Evolutionary conservation across 306 rosid genomes (phyloP), one percentile per base, ranked within the genome.

Genomic region (Cucumis cinereus): DNA sequence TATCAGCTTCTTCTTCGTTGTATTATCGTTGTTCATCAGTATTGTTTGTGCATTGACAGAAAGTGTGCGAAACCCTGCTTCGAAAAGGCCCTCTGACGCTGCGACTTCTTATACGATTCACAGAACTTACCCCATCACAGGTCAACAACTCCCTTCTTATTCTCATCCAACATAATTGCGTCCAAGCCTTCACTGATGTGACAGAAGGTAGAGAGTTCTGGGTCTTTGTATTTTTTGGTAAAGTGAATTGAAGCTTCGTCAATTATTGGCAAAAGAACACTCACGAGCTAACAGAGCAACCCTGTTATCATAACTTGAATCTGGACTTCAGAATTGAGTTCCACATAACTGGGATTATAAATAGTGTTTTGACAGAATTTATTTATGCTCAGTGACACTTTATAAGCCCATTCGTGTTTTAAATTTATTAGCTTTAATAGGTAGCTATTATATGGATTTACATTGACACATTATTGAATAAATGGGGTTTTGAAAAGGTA

Each of bases 111-210:
- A 53, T 87, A 64, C 85, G 88, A 33, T 86, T 35, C 86, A 87
- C 97, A 4, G 92, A 89, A 66, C 92, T 94, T 55, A 83, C 84
- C 13, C 77, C 78, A 35, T 85, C 84, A 68, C 92, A 90, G 73
- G 92, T 89, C 67, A 90, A 85, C 76, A 94, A 87, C 80, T 89
- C 97, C 33, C 82, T 94, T 30, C 96, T 94, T 41, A 90, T 94
- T 63, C 86, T 94, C 50, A 83, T 91, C 80, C 98, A 94, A 74
- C 97, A 94, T 79, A 94, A 94, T 77, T 91, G 96, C 77, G 92
- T 81, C 50, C 98, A 94, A 81, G 82, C 95, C 10, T 93, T 79
- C 78, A 38, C 84, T 64, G 6, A 26, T 5, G 78, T 81, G 22
- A 22, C 74, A 7, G 73, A 83, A 41, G 78, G 81, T 45, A 85